phyloP scores from a whole-genome alignment of 208 protist genomes.

The Crithidia sp. region DNA sequence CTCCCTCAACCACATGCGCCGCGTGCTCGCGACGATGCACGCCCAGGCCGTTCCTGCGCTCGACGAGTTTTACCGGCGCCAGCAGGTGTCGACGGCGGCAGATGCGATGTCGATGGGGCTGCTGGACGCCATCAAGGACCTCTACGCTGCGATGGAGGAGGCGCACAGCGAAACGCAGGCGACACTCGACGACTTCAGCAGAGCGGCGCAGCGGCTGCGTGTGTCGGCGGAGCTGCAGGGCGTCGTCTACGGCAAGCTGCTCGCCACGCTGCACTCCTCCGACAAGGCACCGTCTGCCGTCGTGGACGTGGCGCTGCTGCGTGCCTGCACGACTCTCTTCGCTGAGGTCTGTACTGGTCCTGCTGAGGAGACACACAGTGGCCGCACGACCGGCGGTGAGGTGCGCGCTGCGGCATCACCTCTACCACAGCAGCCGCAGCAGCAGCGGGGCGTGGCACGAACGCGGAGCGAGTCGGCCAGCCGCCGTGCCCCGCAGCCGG shows the following conservation, averaged over 20 bases:
- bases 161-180: constrained; percentile 21
- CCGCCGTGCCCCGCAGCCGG: background rate
- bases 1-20: constrained; percentile 17
- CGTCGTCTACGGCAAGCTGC: constrained; percentile 32
- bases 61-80: constrained; percentile 2
- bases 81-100: background rate
- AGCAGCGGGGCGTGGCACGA: background rate
- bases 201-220: constrained; percentile 9
- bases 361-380: background rate
- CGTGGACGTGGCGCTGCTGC: constrained; percentile 24
- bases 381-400: background rate
- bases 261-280: constrained; percentile 4
- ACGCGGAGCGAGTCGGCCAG: background rate
- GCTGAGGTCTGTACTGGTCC: background rate
- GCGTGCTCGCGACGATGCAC: constrained; percentile 16
- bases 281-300: background rate
- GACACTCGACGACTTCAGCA: constrained; percentile 6
- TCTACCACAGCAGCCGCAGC: background rate
- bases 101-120: constrained; percentile 19
- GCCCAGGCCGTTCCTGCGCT: constrained; percentile 11
- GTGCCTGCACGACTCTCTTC: constrained; percentile 15
- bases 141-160: constrained; percentile 31
- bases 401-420: background rate
- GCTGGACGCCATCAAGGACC: constrained; percentile 16
- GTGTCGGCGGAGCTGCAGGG: constrained; percentile 21